These are phyloP conservation scores for Solanum gracilifrons DNA, from an alignment of 257 asterid species.

Conservation along the genomic window DNA sequence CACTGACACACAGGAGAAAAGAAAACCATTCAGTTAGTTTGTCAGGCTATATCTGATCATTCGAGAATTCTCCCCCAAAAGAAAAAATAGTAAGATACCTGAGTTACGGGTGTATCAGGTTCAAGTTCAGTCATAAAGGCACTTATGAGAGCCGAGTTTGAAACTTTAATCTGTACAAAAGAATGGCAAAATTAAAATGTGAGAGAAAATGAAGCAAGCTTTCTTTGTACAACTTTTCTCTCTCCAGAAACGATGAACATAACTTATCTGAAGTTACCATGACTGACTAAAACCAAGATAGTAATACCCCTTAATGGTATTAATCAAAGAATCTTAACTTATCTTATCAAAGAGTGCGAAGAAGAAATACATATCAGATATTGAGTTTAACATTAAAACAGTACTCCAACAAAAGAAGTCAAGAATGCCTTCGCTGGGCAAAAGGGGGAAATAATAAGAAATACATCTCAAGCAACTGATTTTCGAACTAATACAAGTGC, in stretches of 20 bases:
- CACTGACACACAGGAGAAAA: constrained; percentile 32
- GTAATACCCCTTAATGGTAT: background rate
- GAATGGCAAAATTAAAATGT: background rate
- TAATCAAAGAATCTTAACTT: background rate
- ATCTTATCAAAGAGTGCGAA: background rate
- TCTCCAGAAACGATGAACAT: background rate
- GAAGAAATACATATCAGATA: background rate
- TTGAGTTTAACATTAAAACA: background rate
- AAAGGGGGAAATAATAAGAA: background rate
- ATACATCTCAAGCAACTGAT: background rate
- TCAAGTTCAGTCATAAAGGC: constrained; percentile 95
- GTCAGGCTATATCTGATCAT: background rate
- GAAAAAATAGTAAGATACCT: constrained; percentile 24
- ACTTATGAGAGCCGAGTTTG: constrained; percentile 92
- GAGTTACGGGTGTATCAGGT: constrained; percentile 76
- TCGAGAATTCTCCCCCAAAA: background rate
- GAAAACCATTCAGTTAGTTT: background rate
- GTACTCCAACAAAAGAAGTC: background rate
- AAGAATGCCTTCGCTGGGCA: background rate
- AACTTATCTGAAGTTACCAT: background rate
- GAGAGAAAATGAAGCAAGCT: background rate
- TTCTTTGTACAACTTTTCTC: background rate
- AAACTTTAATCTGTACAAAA: constrained; percentile 67
- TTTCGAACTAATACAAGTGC: background rate
- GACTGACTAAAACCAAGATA: background rate